Conservation (phyloP, 305 asterid species). For the Fraxinus dipetala region DNA sequence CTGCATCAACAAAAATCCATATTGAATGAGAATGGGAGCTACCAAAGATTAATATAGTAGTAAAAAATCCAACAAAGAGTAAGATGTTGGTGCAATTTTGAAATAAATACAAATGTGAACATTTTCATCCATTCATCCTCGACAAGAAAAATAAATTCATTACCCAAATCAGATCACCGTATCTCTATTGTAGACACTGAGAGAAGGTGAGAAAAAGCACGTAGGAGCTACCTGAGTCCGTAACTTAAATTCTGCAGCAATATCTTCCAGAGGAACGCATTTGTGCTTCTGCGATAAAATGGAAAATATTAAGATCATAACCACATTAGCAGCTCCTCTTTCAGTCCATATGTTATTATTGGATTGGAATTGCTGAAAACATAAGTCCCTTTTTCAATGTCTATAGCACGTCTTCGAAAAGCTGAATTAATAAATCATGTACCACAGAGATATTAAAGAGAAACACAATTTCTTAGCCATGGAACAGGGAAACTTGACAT, state of each 20-base stretch:
- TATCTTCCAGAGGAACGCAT: constrained; percentile 93
- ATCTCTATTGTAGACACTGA: not conserved
- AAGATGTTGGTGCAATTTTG: not conserved
- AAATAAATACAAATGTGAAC: not conserved
- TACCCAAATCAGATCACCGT: not conserved
- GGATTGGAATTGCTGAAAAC: not conserved
- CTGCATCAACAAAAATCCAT: constrained; percentile 42
- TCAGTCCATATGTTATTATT: not conserved
- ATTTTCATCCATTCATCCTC: constrained; percentile 15
- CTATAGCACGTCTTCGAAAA: not conserved
- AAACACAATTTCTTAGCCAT: not conserved
- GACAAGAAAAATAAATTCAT: not conserved
- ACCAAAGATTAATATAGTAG: not conserved
- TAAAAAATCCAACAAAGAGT: not conserved
- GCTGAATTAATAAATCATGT: not conserved
- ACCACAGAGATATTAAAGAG: not conserved
- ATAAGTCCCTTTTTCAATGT: not conserved
- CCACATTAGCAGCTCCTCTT: constrained; percentile 2
- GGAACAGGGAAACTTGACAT: constrained; percentile 11
- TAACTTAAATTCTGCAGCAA: constrained; percentile 94
- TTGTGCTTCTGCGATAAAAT: constrained; percentile 72
- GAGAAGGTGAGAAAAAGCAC: not conserved
- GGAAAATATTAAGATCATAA: constrained; percentile 19
- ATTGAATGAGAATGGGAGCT: constrained; percentile 17
- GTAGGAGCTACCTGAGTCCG: constrained; percentile 75